Percentiles rank a stretch among this genome's conserved stretches.
Conservation (phyloP, 306 rosid species). For the Urtica urens region DNA sequence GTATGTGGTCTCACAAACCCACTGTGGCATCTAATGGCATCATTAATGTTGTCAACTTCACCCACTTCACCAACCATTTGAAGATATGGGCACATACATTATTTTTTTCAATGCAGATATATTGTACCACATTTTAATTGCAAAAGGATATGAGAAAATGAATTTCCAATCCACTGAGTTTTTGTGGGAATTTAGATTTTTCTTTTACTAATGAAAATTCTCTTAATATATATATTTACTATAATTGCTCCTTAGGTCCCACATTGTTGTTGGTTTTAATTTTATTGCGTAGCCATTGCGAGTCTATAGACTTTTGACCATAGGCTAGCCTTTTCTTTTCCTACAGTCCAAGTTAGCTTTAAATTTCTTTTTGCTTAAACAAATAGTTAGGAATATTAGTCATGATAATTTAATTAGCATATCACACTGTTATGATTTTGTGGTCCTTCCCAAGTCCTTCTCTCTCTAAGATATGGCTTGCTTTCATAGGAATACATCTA, state of each 20-base stretch:
- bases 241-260: slow-evolving; percentile 34
- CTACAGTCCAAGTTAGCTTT: slow-evolving; percentile 32
- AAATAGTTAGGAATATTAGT: slow-evolving; percentile 27
- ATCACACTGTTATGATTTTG: slow-evolving; percentile 67
- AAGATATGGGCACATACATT: background rate
- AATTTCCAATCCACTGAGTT: slow-evolving; percentile 19
- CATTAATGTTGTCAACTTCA: slow-evolving; percentile 31
- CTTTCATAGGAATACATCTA: slow-evolving; percentile 3
- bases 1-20: slow-evolving; percentile 46
- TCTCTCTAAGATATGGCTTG: background rate
- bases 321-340: slow-evolving; percentile 69
- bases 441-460: slow-evolving; percentile 44
- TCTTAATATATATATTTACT: slow-evolving; percentile 16
- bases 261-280: slow-evolving; percentile 13
- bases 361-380: slow-evolving; percentile 16
- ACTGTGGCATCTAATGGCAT: slow-evolving; percentile 28
- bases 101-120: background rate
- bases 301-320: slow-evolving; percentile 36
- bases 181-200: slow-evolving; percentile 25
- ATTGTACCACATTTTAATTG: slow-evolving; percentile 1
- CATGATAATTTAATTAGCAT: slow-evolving; percentile 48
- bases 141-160: slow-evolving; percentile 17
- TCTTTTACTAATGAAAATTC: slow-evolving; percentile 14
- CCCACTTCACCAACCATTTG: slow-evolving; percentile 40
- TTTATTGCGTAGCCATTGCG: slow-evolving; percentile 34